Percentiles rank a stretch among this genome's conserved stretches.
Conservation (phyloP, 2,329 filamentous ascomycete species). For the Botrytis aclada region DNA sequence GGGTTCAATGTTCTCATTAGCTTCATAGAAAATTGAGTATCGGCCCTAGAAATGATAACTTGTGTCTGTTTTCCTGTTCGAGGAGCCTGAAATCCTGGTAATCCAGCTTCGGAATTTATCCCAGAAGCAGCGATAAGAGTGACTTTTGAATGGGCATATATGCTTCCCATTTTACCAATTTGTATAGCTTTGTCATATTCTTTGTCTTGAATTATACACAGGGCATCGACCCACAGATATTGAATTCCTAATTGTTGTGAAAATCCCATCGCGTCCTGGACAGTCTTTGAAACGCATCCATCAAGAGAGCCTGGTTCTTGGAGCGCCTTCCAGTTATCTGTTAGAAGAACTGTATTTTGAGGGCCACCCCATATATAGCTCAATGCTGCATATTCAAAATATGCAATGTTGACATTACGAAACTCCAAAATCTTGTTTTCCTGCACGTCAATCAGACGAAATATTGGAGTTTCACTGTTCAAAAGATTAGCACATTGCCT, state of each 20-base stretch:
- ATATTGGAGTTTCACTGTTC: neutral
- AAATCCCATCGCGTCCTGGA: conserved; percentile 21
- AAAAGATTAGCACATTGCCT: neutral
- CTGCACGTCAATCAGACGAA: conserved; percentile 16
- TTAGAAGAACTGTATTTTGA: conserved; percentile 8
- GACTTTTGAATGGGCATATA: conserved; percentile 17
- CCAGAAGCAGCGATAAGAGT: conserved; percentile 18
- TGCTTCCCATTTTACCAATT: conserved; percentile 18
- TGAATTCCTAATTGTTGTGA: conserved; percentile 16
- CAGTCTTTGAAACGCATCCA: conserved; percentile 15
- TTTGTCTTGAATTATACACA: conserved; percentile 26
- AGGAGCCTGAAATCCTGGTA: neutral
- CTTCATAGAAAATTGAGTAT: neutral
- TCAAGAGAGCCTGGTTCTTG: neutral
- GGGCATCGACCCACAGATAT: conserved; percentile 26
- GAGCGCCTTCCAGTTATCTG: neutral
- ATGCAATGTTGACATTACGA: conserved; percentile 10
- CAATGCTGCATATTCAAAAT: conserved; percentile 23
- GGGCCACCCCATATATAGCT: conserved; percentile 22
- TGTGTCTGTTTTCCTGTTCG: neutral
- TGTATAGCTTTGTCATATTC: conserved; percentile 19
- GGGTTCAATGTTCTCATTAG: neutral
- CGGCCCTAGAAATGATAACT: neutral
- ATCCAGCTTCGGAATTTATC: neutral
- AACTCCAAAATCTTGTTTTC: conserved; percentile 9